phyloP scores from a whole-genome alignment of 495 filamentous ascomycete genomes.

The Penicillium atrosanguineum region DNA sequence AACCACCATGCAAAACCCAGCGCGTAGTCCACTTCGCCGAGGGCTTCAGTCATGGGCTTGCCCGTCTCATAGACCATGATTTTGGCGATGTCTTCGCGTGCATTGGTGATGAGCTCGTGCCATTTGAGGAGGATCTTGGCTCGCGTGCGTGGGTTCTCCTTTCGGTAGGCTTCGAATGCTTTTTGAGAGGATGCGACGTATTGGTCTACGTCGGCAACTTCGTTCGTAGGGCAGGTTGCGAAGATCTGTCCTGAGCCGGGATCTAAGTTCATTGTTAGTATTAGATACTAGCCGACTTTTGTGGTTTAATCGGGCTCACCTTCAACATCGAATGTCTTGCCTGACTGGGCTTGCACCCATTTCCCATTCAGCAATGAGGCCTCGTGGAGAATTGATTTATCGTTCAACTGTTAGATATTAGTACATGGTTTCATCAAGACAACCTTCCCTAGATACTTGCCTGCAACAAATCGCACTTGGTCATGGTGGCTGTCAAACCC shows the following conservation, averaged over 20 bases:
- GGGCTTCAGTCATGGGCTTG: slow-evolving; percentile 44
- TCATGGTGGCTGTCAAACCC: background rate
- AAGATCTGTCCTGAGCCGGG: slow-evolving; percentile 5
- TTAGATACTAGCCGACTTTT: background rate
- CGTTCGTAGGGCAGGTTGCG: slow-evolving; percentile 5
- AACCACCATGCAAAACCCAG: slow-evolving; percentile 51
- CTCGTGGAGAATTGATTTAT: slow-evolving; percentile 4
- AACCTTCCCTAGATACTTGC: background rate
- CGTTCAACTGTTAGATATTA: background rate
- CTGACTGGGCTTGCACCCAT: slow-evolving; percentile 5
- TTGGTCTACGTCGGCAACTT: slow-evolving; percentile 4
- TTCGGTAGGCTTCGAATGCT: slow-evolving; percentile 8
- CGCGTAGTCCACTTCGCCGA: slow-evolving; percentile 48
- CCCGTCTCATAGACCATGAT: slow-evolving; percentile 50
- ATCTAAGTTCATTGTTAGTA: background rate
- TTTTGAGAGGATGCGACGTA: slow-evolving; percentile 2
- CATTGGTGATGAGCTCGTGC: slow-evolving; percentile 32
- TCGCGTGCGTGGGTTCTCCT: slow-evolving; percentile 14
- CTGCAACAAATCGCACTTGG: background rate
- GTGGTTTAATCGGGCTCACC: background rate
- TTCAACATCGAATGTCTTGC: slow-evolving; percentile 8
- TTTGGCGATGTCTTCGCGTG: slow-evolving; percentile 42
- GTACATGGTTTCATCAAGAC: background rate
- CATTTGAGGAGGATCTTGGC: slow-evolving; percentile 20
- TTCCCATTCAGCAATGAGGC: slow-evolving; percentile 7